phyloP scores from a whole-genome alignment of 2,329 filamentous ascomycete genomes.

The Fusarium albosuccineum region DNA sequence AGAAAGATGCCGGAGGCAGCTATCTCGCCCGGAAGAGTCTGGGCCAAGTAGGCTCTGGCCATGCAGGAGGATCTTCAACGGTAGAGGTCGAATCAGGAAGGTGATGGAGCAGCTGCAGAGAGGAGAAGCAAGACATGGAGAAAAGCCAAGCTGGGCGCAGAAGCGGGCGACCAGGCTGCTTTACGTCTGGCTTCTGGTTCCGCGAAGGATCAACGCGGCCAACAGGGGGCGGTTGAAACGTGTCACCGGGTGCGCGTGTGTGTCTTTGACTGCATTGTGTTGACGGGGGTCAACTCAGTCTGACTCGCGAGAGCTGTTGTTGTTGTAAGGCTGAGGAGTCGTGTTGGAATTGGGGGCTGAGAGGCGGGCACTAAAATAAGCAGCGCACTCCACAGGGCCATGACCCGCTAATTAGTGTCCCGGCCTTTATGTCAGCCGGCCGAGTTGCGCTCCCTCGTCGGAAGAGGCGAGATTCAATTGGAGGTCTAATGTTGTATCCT shows the following conservation, averaged over 20 bases:
- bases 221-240: slow-evolving; percentile 25
- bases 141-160: too few relatives aligned
- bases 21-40: background rate
- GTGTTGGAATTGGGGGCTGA: background rate
- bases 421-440: background rate
- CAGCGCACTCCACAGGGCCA: background rate
- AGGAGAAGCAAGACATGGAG: background rate
- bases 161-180: background rate
- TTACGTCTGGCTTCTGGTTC: background rate
- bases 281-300: too few relatives aligned
- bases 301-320: background rate
- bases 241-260: slow-evolving; percentile 7
- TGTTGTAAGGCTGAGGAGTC: slow-evolving; percentile 29
- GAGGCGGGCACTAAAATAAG: background rate
- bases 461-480: background rate
- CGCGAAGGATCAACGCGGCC: background rate
- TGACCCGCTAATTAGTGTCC: background rate
- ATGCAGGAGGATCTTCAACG: background rate
- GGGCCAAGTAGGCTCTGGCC: background rate
- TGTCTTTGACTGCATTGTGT: too few relatives aligned
- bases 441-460: too few relatives aligned
- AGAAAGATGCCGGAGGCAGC: background rate
- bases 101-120: background rate
- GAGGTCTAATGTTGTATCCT: background rate
- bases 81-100: background rate